Conservation (phyloP, 257 asterid genomes). For the Lavandula angustifolia region DNA sequence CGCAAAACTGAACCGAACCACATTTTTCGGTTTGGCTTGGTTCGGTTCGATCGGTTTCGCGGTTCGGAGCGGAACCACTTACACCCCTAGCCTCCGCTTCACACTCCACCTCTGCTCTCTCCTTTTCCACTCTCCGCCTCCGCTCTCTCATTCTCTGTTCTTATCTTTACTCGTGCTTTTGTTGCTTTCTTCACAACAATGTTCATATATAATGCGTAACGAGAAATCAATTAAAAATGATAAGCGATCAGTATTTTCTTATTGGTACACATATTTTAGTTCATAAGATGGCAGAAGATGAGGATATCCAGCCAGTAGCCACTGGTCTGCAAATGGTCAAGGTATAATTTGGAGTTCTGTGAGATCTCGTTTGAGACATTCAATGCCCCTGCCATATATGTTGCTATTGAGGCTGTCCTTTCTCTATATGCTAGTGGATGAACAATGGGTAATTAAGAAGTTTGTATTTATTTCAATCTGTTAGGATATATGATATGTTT, state of each 20-base stretch:
- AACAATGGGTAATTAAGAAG: slow-evolving; percentile 40
- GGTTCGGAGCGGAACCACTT: too few species aligned
- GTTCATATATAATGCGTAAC: too few species aligned
- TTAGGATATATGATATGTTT: neutral
- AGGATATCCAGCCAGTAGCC: slow-evolving; percentile 53
- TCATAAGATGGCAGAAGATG: slow-evolving; percentile 44
- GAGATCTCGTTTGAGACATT: slow-evolving; percentile 41
- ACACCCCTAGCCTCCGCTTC: too few species aligned
- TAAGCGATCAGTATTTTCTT: neutral
- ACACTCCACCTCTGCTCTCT: too few species aligned
- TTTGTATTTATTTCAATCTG: neutral
- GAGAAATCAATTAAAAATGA: neutral
- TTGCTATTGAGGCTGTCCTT: slow-evolving; percentile 49
- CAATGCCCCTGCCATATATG: slow-evolving; percentile 49
- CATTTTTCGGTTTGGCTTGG: too few species aligned
- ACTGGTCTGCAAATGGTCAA: slow-evolving; percentile 49
- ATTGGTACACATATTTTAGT: slow-evolving; percentile 13
- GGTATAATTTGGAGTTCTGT: slow-evolving; percentile 26
- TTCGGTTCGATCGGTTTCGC: too few species aligned
- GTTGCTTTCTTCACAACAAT: too few species aligned
- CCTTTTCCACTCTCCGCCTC: too few species aligned
- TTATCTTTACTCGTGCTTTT: too few species aligned
- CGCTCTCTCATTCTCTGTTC: too few species aligned
- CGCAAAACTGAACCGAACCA: too few species aligned
- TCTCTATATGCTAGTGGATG: slow-evolving; percentile 55